Evolutionary conservation across 768 basidiomycete genomes (phyloP), one percentile per base, ranked within the genome.

Genomic region (Podaxis sp.): DNA sequence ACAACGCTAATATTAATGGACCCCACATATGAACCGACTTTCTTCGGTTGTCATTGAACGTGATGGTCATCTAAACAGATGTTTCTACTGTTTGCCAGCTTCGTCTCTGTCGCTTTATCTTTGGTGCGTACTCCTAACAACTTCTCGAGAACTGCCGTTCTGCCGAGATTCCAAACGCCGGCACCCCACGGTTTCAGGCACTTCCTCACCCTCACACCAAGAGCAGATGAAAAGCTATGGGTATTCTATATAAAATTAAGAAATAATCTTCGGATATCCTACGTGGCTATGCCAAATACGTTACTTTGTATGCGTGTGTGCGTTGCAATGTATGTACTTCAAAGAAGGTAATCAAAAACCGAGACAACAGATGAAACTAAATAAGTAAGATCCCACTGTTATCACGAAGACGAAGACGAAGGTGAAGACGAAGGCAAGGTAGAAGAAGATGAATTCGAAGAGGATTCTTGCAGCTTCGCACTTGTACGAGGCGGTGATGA

Each of bases 181-280:
- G 7, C 8, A 9, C 30, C 30, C 30, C 8, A 9, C 26, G 4
- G 28, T 28, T 28, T 28, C 28, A 28, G 4, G 28, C 28, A 4
- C 28, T 28, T 28, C 28, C 28, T 28, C 28, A 6, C 28, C 28
- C 28, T 28, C 44, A 22, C 44, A 8, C 44, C 8, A 33, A 6
- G 8, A 46, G 15, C 17, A n/a, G n/a, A 8, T 2, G 44, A 51
- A 24, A 12, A 7, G 22, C 2, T 0, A 7, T n/a, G 49, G 13
- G 49, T 15, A 51, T 28, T 51, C 49, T 51, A 51, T 51, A 24
- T 51, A 51, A 51, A 33, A 24, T 51, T 24, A 51, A 13, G 22
- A 51, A 51, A 51, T 51, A 51, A 28, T 51, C 49, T 22, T 51
- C 49, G 12, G 26, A 51, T 51, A 51, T 51, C 49, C 49, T 51